phyloP scores from a whole-genome alignment of 164 flowering plant species.

The Brasenia schreberi region DNA sequence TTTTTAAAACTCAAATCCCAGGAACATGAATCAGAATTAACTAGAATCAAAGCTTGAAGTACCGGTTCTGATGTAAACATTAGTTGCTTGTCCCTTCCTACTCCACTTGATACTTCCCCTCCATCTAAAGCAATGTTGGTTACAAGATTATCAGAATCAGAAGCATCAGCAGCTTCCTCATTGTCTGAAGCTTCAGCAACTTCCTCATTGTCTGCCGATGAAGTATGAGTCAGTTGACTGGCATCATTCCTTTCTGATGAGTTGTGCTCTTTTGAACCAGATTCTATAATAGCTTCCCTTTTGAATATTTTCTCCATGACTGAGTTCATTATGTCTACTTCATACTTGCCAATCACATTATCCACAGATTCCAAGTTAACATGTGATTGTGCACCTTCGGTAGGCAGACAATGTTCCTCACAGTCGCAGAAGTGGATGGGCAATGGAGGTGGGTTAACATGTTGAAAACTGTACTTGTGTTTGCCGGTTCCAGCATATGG shows the following conservation, averaged over 20 bases:
- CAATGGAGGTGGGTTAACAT: conserved; percentile 46
- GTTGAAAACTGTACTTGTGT: conserved; percentile 91
- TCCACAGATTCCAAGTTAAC: conserved; percentile 5
- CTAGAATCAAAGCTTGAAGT: no score
- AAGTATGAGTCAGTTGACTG: conserved; percentile 8
- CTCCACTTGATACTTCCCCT: background rate
- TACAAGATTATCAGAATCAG: conserved; percentile 42
- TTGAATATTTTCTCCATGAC: conserved; percentile 61
- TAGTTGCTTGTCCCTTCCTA: no score
- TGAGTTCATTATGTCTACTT: conserved; percentile 51
- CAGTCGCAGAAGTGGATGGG: conserved; percentile 86
- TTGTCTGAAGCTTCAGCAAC: no score
- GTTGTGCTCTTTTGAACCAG: background rate
- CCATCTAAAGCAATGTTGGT: conserved; percentile 31
- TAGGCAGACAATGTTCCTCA: conserved; percentile 49
- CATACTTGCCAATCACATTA: conserved; percentile 18
- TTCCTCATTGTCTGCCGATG: conserved; percentile 11
- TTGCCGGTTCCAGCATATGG: conserved; percentile 77
- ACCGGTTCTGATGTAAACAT: no score
- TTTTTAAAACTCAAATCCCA: no score
- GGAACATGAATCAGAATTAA: no score
- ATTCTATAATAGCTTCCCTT: conserved; percentile 16
- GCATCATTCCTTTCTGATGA: conserved; percentile 5
- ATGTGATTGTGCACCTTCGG: conserved; percentile 10
- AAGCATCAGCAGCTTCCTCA: conserved; percentile 16